These are phyloP conservation scores for Arachnomyces sp. DNA, from an alignment of 2,329 filamentous ascomycete species.

Conservation along the genomic window DNA sequence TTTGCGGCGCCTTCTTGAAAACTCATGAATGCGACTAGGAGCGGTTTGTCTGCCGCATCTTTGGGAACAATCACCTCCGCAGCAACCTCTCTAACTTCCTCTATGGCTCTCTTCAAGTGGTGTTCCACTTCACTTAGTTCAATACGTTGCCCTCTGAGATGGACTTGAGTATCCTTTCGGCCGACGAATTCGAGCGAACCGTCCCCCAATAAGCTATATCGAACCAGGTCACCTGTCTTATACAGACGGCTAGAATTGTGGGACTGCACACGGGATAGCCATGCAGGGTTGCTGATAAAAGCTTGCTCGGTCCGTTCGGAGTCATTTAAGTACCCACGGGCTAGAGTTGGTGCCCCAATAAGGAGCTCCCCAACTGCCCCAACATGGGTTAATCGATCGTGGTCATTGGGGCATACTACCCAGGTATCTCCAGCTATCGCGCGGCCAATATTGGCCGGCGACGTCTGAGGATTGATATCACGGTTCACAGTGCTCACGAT, in stretches of 20 bases:
- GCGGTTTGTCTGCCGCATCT: slow-evolving; percentile 33
- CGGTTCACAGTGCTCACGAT: slow-evolving; percentile 12
- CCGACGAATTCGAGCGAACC: slow-evolving; percentile 25
- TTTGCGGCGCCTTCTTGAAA: too few relatives aligned
- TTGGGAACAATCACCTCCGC: slow-evolving; percentile 45
- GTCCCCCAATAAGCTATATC: slow-evolving; percentile 23
- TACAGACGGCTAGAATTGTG: slow-evolving; percentile 17
- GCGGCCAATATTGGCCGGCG: slow-evolving; percentile 9
- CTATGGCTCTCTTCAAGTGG: slow-evolving; percentile 24
- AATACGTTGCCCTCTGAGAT: slow-evolving; percentile 29
- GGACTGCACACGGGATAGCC: slow-evolving; percentile 6
- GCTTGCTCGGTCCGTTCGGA: slow-evolving; percentile 16
- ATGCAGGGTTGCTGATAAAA: slow-evolving; percentile 21
- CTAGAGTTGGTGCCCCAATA: slow-evolving; percentile 35
- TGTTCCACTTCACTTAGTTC: slow-evolving; percentile 29
- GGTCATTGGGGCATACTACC: slow-evolving; percentile 32
- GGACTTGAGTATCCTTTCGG: slow-evolving; percentile 28
- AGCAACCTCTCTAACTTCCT: slow-evolving; percentile 36
- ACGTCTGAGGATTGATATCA: slow-evolving; percentile 5
- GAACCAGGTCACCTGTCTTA: slow-evolving; percentile 30
- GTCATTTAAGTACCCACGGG: slow-evolving; percentile 30
- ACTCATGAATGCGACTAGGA: slow-evolving; percentile 44
- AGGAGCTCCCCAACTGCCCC: slow-evolving; percentile 36
- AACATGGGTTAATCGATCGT: slow-evolving; percentile 23
- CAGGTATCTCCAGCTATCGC: slow-evolving; percentile 17